Evolutionary conservation across 495 filamentous ascomycete genomes (phyloP), one percentile per base, ranked within the genome.

Genomic region (Neurospora sp.): DNA sequence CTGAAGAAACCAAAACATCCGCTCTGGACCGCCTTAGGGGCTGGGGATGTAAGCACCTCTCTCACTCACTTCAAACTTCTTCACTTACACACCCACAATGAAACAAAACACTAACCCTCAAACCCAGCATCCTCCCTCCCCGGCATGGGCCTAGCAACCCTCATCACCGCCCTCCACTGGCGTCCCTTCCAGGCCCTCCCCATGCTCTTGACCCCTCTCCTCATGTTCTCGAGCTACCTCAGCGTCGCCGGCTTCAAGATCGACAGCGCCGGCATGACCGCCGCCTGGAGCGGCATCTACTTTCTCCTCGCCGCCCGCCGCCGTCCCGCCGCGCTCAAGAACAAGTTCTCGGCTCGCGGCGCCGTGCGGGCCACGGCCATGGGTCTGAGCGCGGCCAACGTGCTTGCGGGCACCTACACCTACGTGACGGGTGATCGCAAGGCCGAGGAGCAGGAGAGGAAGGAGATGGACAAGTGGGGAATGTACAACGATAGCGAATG

Each of bases 201-300:
- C 2, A 89, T 96, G 85, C 83, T 93, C 75, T 93, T 97, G 83
- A 87, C 93, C 41, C 92, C 94, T 0, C 83, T 94, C 71, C 88
- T 98, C n/a, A 85, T 96, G 71, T 94, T 97, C 84, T 88, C 88
- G 71, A 91, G 90, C 82, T 98, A 97, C 81, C 86, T 94, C 61
- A 95, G 94, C 79, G 79, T 97, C 9, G 87, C 88, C 69, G 89
- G 88, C 41, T 94, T 90, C 87, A 90, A 91, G 79, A 90, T 89
- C 70, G 96, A 98, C 75, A 89, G 88, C 69, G 95, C 94, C 0
- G 96, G 94, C 39, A 86, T 94, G 70, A 92, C 89, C 14, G 93
- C 92, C 20, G 93, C 95, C 4, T 97, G 93, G 89, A 93, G 91
- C 45, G 93, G 90, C 4, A 82, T 97, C 27, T 99, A 98, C 80